These are phyloP conservation scores for Diplodia corticola DNA, from an alignment of 2,329 filamentous ascomycete species.

Conservation along the genomic window DNA sequence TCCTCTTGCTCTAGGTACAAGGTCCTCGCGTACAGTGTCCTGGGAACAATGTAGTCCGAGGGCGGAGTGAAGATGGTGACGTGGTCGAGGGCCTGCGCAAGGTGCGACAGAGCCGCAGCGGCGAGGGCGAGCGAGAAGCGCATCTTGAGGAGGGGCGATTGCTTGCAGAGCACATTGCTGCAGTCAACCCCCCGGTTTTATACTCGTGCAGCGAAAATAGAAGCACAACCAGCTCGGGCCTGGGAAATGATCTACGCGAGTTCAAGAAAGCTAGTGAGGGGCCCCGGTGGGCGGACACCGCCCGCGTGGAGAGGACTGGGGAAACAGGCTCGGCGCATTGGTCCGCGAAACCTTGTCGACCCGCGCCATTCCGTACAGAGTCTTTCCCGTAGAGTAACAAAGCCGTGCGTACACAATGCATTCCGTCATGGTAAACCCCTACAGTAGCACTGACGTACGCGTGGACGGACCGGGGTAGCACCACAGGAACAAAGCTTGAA, in stretches of 20 bases:
- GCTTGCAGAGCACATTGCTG: background rate
- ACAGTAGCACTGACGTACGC: background rate
- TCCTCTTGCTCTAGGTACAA: constrained; percentile 42
- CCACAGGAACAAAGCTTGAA: background rate
- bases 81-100: constrained; percentile 21
- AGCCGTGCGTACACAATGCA: background rate
- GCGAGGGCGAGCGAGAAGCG: background rate
- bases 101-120: constrained; percentile 2
- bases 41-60: constrained; percentile 47
- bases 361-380: background rate
- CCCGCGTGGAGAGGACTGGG: constrained; percentile 17
- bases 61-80: constrained; percentile 48
- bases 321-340: constrained; percentile 16
- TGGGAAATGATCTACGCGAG: constrained; percentile 11
- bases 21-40: constrained; percentile 55
- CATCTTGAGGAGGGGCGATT: constrained; percentile 1
- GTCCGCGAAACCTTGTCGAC: background rate
- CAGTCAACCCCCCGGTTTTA: constrained; percentile 1
- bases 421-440: background rate
- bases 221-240: constrained; percentile 6
- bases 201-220: background rate
- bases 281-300: constrained; percentile 17
- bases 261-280: constrained; percentile 10
- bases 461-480: background rate
- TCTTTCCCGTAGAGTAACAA: constrained; percentile 3